These are phyloP conservation scores for Fistulifera solaris DNA, from an alignment of 108 stramenopile genomes.

Conservation along the genomic window DNA sequence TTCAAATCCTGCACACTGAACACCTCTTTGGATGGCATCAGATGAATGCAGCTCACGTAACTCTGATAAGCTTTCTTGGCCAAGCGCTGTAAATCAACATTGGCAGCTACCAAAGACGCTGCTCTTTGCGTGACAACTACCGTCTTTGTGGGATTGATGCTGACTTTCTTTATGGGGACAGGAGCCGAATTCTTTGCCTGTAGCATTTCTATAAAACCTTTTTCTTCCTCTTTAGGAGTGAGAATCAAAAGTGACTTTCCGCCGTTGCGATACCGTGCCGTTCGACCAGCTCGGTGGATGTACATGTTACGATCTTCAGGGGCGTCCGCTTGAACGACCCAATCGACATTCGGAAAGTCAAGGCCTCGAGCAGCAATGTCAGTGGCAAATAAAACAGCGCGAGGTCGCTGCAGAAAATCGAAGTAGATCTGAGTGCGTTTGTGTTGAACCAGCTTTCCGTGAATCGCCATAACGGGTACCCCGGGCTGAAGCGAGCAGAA, in stretches of 20 bases:
- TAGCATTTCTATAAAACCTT: slow-evolving; percentile 10
- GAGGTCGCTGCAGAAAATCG: slow-evolving; percentile 81
- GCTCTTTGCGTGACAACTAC: slow-evolving; percentile 80
- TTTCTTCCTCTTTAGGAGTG: slow-evolving; percentile 76
- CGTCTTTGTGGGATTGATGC: slow-evolving; percentile 90
- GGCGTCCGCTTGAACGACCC: slow-evolving; percentile 97
- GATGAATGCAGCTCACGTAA: slow-evolving; percentile 79
- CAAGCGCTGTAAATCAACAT: slow-evolving; percentile 50
- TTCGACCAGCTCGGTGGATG: slow-evolving; percentile 93
- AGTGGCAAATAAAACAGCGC: slow-evolving; percentile 93
- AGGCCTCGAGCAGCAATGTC: slow-evolving; percentile 95
- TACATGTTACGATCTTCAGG: slow-evolving; percentile 93
- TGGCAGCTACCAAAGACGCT: slow-evolving; percentile 77
- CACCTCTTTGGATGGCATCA: slow-evolving; percentile 84
- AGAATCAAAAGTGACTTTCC: slow-evolving; percentile 87
- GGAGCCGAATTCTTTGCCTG: slow-evolving; percentile 40
- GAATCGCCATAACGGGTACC: slow-evolving; percentile 92
- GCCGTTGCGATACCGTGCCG: slow-evolving; percentile 78
- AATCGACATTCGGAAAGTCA: slow-evolving; percentile 96
- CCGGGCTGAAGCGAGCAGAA: slow-evolving; percentile 94
- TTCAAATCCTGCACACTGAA: slow-evolving; percentile 64
- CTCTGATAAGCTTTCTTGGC: slow-evolving; percentile 90
- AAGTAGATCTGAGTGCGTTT: slow-evolving; percentile 92
- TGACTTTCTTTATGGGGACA: slow-evolving; percentile 77
- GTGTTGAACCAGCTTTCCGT: slow-evolving; percentile 95